Evolutionary conservation across 768 basidiomycete species (phyloP).

Genomic region (Lentinula sp.): DNA sequence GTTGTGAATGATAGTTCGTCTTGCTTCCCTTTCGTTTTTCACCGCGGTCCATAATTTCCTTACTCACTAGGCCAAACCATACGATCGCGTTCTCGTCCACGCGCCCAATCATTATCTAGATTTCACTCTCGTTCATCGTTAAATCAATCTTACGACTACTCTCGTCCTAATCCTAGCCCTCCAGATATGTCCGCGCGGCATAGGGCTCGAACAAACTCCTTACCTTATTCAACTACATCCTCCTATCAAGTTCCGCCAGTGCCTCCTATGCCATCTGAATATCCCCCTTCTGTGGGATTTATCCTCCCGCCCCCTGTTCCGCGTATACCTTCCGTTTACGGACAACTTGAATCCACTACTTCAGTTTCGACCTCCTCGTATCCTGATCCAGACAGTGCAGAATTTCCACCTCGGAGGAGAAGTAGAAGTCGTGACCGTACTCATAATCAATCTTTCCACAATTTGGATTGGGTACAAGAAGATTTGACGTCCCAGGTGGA

Average conservation of each 20-base stretch:
- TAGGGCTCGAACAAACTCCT: not conserved
- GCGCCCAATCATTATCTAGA: not conserved
- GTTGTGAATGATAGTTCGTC: not conserved
- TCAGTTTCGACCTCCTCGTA: not conserved
- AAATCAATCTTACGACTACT: not conserved
- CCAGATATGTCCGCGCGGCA: not conserved
- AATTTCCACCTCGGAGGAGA: not conserved
- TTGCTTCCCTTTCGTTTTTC: not conserved
- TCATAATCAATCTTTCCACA: not conserved
- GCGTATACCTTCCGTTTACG: not conserved
- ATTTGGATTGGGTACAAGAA: not conserved
- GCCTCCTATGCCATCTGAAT: not conserved
- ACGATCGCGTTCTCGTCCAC: not conserved
- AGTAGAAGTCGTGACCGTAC: not conserved
- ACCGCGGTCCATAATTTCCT: conserved; percentile 11
- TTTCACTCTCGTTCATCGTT: not conserved
- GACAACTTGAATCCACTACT: not conserved
- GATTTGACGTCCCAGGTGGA: not conserved
- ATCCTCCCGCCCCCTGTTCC: not conserved
- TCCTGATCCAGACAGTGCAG: not conserved
- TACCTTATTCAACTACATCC: not conserved
- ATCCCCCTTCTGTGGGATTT: not conserved
- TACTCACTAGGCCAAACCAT: not conserved
- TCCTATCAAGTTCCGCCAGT: not conserved
- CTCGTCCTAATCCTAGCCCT: not conserved